Percentiles rank a stretch among this genome's conserved stretches.
Evolutionary conservation across 2,329 filamentous ascomycete species (phyloP).

Genomic region (Fusarium bactridioides): DNA sequence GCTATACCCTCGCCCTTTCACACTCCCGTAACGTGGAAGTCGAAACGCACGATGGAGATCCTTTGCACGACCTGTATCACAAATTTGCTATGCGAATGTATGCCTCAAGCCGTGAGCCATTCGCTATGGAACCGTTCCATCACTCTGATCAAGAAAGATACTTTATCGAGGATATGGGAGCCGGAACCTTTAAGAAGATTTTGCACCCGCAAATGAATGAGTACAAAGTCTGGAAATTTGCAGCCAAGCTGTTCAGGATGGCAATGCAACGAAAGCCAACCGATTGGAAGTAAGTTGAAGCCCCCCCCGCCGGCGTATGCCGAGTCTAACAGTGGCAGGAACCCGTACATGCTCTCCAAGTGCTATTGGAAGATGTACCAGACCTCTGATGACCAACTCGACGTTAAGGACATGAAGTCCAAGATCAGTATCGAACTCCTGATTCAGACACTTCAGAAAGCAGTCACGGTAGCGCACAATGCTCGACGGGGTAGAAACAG

Average conservation of each 20-base stretch:
- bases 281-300: conserved; percentile 62
- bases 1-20: conserved; percentile 70
- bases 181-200: conserved; percentile 60
- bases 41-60: conserved; percentile 57
- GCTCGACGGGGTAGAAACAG: conserved; percentile 65
- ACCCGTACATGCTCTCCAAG: conserved; percentile 68
- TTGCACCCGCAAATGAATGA: conserved; percentile 65
- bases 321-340: conserved; percentile 50
- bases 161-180: conserved; percentile 60
- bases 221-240: conserved; percentile 69
- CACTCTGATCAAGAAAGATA: conserved; percentile 65
- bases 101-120: conserved; percentile 67
- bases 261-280: conserved; percentile 62
- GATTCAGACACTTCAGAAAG: conserved; percentile 59
- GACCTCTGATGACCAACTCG: conserved; percentile 54
- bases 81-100: conserved; percentile 70
- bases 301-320: neutral
- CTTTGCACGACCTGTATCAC: conserved; percentile 66
- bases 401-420: conserved; percentile 51
- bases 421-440: conserved; percentile 50
- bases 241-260: conserved; percentile 63
- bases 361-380: conserved; percentile 72
- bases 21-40: conserved; percentile 58
- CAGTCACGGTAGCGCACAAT: conserved; percentile 59
- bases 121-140: conserved; percentile 68